phyloP scores from a whole-genome alignment of 2,329 filamentous ascomycete genomes.

The Nigrograna mackinnonii region DNA sequence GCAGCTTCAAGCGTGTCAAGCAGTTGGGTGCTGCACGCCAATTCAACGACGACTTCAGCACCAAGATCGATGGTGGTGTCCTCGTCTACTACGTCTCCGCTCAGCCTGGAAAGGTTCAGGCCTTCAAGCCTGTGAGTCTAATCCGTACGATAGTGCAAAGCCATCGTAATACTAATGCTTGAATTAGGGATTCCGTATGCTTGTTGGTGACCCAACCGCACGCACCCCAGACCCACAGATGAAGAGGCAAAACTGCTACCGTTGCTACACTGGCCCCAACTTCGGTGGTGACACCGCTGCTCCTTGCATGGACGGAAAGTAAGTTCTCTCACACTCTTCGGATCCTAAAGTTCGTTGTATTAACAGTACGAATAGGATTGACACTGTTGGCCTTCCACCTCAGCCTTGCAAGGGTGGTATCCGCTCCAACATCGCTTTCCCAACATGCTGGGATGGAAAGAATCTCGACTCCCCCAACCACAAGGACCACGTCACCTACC shows the following conservation, averaged over 20 bases:
- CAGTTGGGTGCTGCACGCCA: slow-evolving; percentile 17
- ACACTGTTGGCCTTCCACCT: slow-evolving; percentile 20
- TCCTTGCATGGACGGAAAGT: slow-evolving; percentile 25
- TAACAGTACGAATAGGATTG: slow-evolving; percentile 13
- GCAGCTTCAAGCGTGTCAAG: slow-evolving; percentile 43
- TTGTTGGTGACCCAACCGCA: slow-evolving; percentile 42
- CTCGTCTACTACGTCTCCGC: slow-evolving; percentile 29
- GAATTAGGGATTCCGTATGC: slow-evolving; percentile 48
- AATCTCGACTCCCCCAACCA: slow-evolving; percentile 58
- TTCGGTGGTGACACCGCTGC: slow-evolving; percentile 47
- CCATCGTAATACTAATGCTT: not conserved
- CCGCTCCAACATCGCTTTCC: slow-evolving; percentile 32
- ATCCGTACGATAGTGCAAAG: not conserved
- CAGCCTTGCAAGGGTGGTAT: slow-evolving; percentile 28
- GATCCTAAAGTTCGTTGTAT: too few relatives aligned
- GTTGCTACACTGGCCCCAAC: slow-evolving; percentile 50
- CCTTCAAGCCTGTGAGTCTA: slow-evolving; percentile 18
- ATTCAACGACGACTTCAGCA: slow-evolving; percentile 28
- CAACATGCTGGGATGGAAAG: slow-evolving; percentile 46
- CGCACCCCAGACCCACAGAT: slow-evolving; percentile 14
- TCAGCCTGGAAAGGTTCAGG: slow-evolving; percentile 20
- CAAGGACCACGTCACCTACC: slow-evolving; percentile 54
- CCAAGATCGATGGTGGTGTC: slow-evolving; percentile 23
- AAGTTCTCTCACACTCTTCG: not conserved
- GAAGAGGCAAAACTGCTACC: slow-evolving; percentile 44